A percentile compares a stretch with the other conserved stretches of the same genome.
phyloP scores from a whole-genome alignment of 768 basidiomycete species.

The Kwoniella sp. region DNA sequence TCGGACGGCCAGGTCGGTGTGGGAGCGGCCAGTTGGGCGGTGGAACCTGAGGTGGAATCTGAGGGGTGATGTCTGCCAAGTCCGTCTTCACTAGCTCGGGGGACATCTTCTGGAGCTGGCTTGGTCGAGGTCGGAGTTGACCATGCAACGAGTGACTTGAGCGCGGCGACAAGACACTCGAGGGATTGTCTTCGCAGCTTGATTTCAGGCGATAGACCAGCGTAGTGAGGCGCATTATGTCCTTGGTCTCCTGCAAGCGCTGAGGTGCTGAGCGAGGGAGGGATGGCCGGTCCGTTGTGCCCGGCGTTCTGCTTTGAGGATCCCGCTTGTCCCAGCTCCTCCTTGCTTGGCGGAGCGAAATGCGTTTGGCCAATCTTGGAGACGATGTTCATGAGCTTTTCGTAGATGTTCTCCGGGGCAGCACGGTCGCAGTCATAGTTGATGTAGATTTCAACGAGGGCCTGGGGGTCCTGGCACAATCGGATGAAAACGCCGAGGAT shows the following conservation, averaged over 20 bases:
- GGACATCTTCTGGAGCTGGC: slow-evolving; percentile 24
- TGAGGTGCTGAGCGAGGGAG: slow-evolving; percentile 69
- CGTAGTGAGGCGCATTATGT: slow-evolving; percentile 65
- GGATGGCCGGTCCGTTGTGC: slow-evolving; percentile 58
- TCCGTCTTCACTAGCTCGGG: slow-evolving; percentile 36
- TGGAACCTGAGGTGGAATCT: slow-evolving; percentile 29
- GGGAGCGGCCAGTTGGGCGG: slow-evolving; percentile 34
- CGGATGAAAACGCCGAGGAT: slow-evolving; percentile 82
- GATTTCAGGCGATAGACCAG: slow-evolving; percentile 66
- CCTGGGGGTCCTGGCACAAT: slow-evolving; percentile 93
- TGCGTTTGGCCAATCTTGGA: slow-evolving; percentile 79
- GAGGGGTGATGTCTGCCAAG: slow-evolving; percentile 27
- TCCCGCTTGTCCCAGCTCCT: slow-evolving; percentile 42
- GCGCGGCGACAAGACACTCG: slow-evolving; percentile 86
- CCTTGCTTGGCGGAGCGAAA: slow-evolving; percentile 55
- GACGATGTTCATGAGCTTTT: slow-evolving; percentile 94
- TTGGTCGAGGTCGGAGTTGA: slow-evolving; percentile 61
- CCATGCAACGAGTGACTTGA: slow-evolving; percentile 90
- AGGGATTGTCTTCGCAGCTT: slow-evolving; percentile 87
- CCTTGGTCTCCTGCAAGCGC: slow-evolving; percentile 53
- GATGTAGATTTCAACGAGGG: slow-evolving; percentile 95
- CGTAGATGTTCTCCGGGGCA: slow-evolving; percentile 94
- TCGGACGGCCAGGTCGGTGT: slow-evolving; percentile 41
- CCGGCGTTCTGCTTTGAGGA: slow-evolving; percentile 55
- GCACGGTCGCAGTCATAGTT: slow-evolving; percentile 98